phyloP scores from a whole-genome alignment of 352 stramenopile genomes.

The Globisporangium recalcitrans region DNA sequence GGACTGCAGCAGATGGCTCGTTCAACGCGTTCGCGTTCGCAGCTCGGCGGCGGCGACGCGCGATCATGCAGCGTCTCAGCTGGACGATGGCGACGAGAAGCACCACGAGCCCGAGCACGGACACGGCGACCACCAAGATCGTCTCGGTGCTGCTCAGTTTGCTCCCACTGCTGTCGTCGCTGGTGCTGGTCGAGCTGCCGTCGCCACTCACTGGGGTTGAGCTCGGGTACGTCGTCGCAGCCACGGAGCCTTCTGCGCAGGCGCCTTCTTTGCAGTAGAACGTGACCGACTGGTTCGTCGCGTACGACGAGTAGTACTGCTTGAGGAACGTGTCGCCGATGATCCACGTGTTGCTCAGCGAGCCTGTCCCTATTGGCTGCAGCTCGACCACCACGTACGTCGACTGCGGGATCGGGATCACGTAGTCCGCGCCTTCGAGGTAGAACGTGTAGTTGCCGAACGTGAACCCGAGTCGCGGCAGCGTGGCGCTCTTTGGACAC shows the following conservation, averaged over 20 bases:
- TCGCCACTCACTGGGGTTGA: background rate
- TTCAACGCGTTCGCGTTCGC: background rate
- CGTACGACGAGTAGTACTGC: slow-evolving; percentile 63
- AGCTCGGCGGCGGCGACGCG: background rate
- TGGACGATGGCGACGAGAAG: slow-evolving; percentile 24
- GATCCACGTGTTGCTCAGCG: slow-evolving; percentile 61
- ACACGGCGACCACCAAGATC: background rate
- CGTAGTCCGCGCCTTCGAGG: slow-evolving; percentile 56
- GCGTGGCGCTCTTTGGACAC: slow-evolving; percentile 35
- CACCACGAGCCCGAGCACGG: slow-evolving; percentile 3
- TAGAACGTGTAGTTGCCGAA: slow-evolving; percentile 59
- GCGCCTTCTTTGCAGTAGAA: slow-evolving; percentile 43
- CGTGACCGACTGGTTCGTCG: slow-evolving; percentile 51
- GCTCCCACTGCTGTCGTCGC: background rate
- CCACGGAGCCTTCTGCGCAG: background rate
- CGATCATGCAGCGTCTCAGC: slow-evolving; percentile 4
- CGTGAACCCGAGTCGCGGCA: slow-evolving; percentile 48
- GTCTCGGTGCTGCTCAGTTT: slow-evolving; percentile 7
- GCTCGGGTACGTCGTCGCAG: slow-evolving; percentile 5
- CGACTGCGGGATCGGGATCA: slow-evolving; percentile 25
- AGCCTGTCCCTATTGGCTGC: slow-evolving; percentile 17
- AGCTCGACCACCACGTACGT: slow-evolving; percentile 34
- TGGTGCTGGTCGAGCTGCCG: slow-evolving; percentile 4
- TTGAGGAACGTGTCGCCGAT: slow-evolving; percentile 77
- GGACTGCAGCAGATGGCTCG: background rate